These are phyloP conservation scores for Cordia subcordata DNA, from an alignment of 257 asterid species.

Conservation along the genomic window DNA sequence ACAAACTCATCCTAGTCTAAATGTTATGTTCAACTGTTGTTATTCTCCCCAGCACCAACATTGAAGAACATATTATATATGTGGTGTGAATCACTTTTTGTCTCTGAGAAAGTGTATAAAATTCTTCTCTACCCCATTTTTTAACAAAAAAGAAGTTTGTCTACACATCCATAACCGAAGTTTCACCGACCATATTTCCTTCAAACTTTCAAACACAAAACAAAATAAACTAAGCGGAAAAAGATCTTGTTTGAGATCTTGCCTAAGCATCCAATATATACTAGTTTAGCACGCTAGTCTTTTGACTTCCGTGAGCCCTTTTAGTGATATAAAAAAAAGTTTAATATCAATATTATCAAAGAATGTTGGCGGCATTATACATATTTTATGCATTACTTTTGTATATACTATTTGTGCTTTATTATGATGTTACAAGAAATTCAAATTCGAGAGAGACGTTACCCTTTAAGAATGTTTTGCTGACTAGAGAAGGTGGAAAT, in stretches of 20 bases:
- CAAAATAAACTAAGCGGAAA: not conserved
- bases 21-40: not conserved
- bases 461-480: slow-evolving; percentile 74
- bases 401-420: no score
- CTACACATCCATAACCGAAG: not conserved
- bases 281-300: not conserved
- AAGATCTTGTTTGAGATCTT: not conserved
- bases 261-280: not conserved
- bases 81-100: no score
- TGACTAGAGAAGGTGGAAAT: slow-evolving; percentile 56
- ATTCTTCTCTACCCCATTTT: not conserved
- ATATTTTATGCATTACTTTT: not conserved
- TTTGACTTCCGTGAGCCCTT: slow-evolving; percentile 10
- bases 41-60: not conserved
- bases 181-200: no score
- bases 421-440: no score
- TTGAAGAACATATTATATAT: not conserved
- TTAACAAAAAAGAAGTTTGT: no score
- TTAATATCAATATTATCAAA: not conserved
- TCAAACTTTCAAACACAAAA: not conserved
- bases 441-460: not conserved
- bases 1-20: not conserved
- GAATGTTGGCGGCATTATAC: not conserved
- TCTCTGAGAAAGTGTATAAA: not conserved
- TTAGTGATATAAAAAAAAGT: not conserved